phyloP scores from a whole-genome alignment of 306 rosid genomes.

The Mimosa bimucronata region DNA sequence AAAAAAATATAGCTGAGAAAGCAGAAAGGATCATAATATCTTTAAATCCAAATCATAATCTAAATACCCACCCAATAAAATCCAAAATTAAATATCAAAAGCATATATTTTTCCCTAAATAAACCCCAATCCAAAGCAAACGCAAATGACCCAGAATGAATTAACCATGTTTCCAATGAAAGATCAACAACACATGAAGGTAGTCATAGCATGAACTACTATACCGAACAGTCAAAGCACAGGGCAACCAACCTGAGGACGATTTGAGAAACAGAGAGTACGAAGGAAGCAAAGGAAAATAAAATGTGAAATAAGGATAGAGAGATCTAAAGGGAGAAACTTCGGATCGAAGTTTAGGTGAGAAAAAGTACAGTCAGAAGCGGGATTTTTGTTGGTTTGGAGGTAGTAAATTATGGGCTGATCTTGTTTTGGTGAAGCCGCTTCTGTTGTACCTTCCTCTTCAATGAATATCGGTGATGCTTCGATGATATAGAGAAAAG shows the following conservation, averaged over 20 bases:
- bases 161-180: not conserved
- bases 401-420: too few species aligned
- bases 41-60: slow-evolving; percentile 1
- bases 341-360: not conserved
- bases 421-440: not conserved
- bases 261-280: not conserved
- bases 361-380: not conserved
- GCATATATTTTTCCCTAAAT: not conserved
- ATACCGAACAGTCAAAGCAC: slow-evolving; percentile 8
- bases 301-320: not conserved
- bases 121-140: not conserved
- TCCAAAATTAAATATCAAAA: slow-evolving; percentile 24
- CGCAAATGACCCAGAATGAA: not conserved
- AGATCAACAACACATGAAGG: not conserved
- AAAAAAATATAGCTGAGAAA: slow-evolving; percentile 2
- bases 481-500: not conserved
- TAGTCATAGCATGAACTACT: not conserved
- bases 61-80: slow-evolving; percentile 3
- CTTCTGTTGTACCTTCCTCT: not conserved
- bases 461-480: not conserved
- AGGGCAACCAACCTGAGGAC: slow-evolving; percentile 45
- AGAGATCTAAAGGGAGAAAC: slow-evolving; percentile 39
- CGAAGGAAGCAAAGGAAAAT: not conserved
- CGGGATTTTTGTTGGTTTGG: not conserved
- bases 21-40: not conserved